Evolutionary conservation across 1,284 basidiomycete species (phyloP).

Genomic region (Ustilago loliicola): DNA sequence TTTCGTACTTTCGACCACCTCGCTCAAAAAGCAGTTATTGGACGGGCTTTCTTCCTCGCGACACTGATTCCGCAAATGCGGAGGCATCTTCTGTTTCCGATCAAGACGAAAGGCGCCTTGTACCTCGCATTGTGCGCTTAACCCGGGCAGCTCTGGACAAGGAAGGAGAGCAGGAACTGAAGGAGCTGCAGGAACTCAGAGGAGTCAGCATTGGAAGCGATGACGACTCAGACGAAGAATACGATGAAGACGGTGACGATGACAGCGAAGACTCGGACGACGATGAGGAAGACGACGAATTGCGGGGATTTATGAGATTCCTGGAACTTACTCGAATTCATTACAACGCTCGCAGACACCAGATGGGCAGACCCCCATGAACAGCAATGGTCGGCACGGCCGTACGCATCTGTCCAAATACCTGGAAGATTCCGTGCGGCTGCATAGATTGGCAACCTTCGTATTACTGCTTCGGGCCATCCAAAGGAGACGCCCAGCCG

Average conservation of each 20-base stretch:
- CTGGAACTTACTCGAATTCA: no score
- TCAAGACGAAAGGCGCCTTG: no score
- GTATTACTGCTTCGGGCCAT: no score
- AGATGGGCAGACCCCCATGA: no score
- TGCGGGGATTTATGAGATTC: no score
- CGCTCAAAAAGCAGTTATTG: not conserved
- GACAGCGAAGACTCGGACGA: not conserved
- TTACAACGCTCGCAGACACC: no score
- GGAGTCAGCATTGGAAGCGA: not conserved
- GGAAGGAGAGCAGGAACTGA: not conserved
- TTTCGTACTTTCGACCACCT: not conserved
- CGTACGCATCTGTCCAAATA: no score
- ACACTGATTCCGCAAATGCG: not conserved
- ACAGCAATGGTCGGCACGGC: no score
- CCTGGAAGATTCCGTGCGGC: no score
- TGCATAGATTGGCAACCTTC: not conserved
- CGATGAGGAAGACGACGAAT: no score
- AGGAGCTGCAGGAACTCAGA: not conserved
- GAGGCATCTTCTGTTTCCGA: no score
- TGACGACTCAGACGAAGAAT: not conserved
- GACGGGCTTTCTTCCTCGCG: constrained; percentile 15
- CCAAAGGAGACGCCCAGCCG: not conserved
- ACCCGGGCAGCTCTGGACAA: not conserved
- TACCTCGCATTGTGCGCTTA: not conserved
- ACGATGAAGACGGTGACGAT: not conserved